Percentiles rank a stretch among this genome's conserved stretches.
These are phyloP conservation scores for Arabis hirsuta DNA, from an alignment of 345 rosid species.

Conservation along the genomic window DNA sequence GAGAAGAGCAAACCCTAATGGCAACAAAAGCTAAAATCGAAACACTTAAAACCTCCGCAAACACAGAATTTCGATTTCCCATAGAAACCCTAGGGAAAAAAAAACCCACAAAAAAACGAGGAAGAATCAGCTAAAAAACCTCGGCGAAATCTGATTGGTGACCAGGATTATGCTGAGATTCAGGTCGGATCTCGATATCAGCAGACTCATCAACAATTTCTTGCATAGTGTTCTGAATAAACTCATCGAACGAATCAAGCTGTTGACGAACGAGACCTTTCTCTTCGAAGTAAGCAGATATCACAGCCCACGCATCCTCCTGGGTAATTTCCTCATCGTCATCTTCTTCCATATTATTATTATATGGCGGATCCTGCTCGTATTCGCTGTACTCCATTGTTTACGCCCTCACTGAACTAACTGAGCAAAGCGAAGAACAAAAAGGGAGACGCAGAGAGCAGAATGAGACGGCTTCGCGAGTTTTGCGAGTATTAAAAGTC, in stretches of 20 bases:
- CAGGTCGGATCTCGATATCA: constrained; percentile 95
- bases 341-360: constrained; percentile 52
- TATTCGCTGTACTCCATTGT: constrained; percentile 73
- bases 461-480: constrained; percentile 6
- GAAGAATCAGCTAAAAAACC: constrained; percentile 47
- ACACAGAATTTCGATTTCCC: background rate
- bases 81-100: constrained; percentile 29
- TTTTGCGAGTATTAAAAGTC: constrained; percentile 9
- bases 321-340: constrained; percentile 84
- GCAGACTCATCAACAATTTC: constrained; percentile 94
- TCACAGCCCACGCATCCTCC: constrained; percentile 96
- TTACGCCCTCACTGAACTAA: background rate
- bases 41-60: constrained; percentile 18
- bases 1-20: constrained; percentile 17
- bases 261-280: constrained; percentile 95
- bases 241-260: constrained; percentile 95
- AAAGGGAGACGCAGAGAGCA: background rate
- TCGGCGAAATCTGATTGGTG: constrained; percentile 92
- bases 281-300: constrained; percentile 94
- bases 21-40: background rate
- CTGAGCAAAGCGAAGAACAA: background rate
- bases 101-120: background rate
- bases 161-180: constrained; percentile 97
- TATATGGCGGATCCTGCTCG: constrained; percentile 47
- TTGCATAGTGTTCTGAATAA: constrained; percentile 97